A percentile compares a stretch with the other conserved stretches of the same genome.
These are phyloP conservation scores for Madurella mycetomatis DNA, from an alignment of 2,329 filamentous ascomycete species.

Conservation along the genomic window DNA sequence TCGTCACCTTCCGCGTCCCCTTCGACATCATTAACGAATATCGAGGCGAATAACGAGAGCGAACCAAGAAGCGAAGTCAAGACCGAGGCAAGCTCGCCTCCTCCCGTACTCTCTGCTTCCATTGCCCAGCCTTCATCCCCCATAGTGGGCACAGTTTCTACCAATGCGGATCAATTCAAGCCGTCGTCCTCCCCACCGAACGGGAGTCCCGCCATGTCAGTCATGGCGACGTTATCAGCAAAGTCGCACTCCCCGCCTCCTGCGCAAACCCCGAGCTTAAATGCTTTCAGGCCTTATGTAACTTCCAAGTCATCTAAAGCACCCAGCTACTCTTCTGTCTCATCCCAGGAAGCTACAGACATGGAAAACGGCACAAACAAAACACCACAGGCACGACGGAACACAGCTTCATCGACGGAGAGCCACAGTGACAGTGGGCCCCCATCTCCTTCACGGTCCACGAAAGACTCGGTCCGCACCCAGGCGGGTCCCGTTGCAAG, in stretches of 20 bases:
- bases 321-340: conserved; percentile 46
- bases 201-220: conserved; percentile 54
- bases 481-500: conserved; percentile 20
- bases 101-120: conserved; percentile 56
- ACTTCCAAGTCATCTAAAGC: conserved; percentile 37
- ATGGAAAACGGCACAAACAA: conserved; percentile 38
- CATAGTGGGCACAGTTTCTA: conserved; percentile 61
- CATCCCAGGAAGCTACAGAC: conserved; percentile 42
- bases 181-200: conserved; percentile 53
- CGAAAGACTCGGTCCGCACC: conserved; percentile 22
- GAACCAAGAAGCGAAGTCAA: neutral
- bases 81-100: conserved; percentile 40
- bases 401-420: conserved; percentile 33
- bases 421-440: conserved; percentile 27
- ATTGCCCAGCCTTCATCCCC: conserved; percentile 61
- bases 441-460: conserved; percentile 24
- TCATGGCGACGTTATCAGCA: conserved; percentile 65
- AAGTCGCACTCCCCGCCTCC: conserved; percentile 55
- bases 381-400: conserved; percentile 33
- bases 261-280: conserved; percentile 42
- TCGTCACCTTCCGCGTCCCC: conserved; percentile 39
- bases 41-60: conserved; percentile 14
- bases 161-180: conserved; percentile 61
- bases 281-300: conserved; percentile 34
- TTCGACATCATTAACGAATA: conserved; percentile 28